These are phyloP conservation scores for Syncephalis plumigaleata DNA, from an alignment of 371 early-diverging fungal species.

Conservation along the genomic window DNA sequence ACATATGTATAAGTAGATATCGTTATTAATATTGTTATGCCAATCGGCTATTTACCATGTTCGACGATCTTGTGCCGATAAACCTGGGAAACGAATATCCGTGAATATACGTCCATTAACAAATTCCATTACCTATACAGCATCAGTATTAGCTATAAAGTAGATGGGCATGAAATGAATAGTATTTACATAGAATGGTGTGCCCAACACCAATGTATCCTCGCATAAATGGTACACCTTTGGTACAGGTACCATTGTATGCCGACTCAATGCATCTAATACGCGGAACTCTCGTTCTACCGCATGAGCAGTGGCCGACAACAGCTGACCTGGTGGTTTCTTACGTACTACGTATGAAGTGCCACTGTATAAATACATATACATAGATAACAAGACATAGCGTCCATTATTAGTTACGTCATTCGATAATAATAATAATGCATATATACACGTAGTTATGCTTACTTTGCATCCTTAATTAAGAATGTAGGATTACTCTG, in stretches of 20 bases:
- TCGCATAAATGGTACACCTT: constrained; percentile 68
- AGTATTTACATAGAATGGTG: constrained; percentile 67
- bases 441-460: too few species aligned
- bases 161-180: neutral
- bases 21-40: too few species aligned
- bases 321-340: constrained; percentile 74
- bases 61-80: constrained; percentile 34
- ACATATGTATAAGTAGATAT: too few species aligned
- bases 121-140: constrained; percentile 66
- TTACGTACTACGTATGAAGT: constrained; percentile 62
- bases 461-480: constrained; percentile 44
- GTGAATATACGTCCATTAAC: constrained; percentile 71
- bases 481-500: constrained; percentile 87
- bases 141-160: too few species aligned
- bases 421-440: too few species aligned
- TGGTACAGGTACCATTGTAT: constrained; percentile 76
- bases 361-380: neutral
- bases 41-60: constrained; percentile 21
- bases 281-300: constrained; percentile 81
- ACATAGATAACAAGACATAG: neutral
- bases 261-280: constrained; percentile 46
- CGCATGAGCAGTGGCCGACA: constrained; percentile 78
- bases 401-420: too few species aligned
- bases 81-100: constrained; percentile 30
- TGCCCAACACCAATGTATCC: constrained; percentile 57